Base-by-base conservation (phyloP, 2,329 filamentous ascomycete species). In the Fusarium sp. region DNA sequence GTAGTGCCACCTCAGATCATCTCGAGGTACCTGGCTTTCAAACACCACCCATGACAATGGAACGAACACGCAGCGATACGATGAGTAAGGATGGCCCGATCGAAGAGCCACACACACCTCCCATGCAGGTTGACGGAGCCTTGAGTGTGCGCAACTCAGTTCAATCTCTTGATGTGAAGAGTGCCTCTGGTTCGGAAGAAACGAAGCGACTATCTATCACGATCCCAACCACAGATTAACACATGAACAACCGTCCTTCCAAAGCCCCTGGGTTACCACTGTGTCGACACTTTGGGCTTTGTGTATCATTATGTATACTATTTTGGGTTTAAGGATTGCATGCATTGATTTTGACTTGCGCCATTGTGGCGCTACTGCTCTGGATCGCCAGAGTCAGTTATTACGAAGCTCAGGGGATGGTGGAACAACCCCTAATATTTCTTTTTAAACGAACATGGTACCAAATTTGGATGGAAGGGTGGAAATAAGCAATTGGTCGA, bases 31-130 rank as follows among this genome's bases (percentile, higher is more conserved):
- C 63, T n/a, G 62, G 69, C 15, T 70, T 68, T 19, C 71, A 70
- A 49, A 61, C 62, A 7, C 71, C 69, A 15, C 67, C 72, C 4
- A 64, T 72, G 56, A 73, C 71, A 30, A 60, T 71, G 15, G 65
- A 73, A 39, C 59, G 65, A 51, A 56, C 51, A 37, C 45, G 52
- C 19, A 55, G 59, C 40, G 69, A 71, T 27, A 57, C 35, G n/a
- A 17, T 46, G n/a, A 46, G 44, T 23, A 69, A 62, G 37, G 62
- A 55, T 35, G 58, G 46, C 4, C 56, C 58, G 4, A 55, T 71
- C n/a, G 69, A 72, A 45, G 72, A 72, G 47, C 75, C 71, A 23
- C 75, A 71, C 43, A 78, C 75, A 14, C 76, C 76, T 15, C 76
- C 75, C 7, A 71, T 73, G 44, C 75, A 76, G 46, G 76, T 62